Percentiles rank a stretch among this genome's conserved stretches.
phyloP scores from a whole-genome alignment of 495 filamentous ascomycete species.

The Tuber melanosporum region DNA sequence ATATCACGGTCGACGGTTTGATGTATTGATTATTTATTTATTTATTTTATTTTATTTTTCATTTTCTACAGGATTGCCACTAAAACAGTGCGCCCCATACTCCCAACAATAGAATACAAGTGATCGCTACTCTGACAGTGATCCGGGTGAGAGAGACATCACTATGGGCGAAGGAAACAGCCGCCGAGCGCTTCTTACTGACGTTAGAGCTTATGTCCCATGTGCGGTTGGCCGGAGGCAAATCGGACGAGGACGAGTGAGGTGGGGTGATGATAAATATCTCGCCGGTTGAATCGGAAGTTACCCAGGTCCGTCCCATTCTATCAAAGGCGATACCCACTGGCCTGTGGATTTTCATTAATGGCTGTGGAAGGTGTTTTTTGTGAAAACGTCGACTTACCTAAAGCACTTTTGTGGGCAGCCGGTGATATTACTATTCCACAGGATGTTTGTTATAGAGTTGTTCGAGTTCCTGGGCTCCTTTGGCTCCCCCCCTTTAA shows the following conservation, averaged over 20 bases:
- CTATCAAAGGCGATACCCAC: slow-evolving; percentile 45
- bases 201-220: not conserved
- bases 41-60: too few relatives aligned
- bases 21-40: not conserved
- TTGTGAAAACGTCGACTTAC: not conserved
- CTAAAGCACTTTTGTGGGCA: slow-evolving; percentile 53
- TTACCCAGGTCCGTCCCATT: slow-evolving; percentile 44
- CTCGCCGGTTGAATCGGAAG: slow-evolving; percentile 44
- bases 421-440: slow-evolving; percentile 45
- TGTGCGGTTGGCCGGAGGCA: not conserved
- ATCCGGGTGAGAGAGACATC: not conserved
- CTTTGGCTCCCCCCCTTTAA: slow-evolving; percentile 46
- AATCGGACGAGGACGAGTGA: not conserved
- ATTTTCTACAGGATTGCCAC: not conserved
- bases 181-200: not conserved
- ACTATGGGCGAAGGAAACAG: not conserved
- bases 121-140: not conserved
- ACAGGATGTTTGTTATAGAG: slow-evolving; percentile 49
- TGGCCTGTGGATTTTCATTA: slow-evolving; percentile 28
- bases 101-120: not conserved
- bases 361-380: not conserved
- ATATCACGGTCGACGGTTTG: not conserved
- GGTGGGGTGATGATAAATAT: slow-evolving; percentile 42
- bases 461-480: slow-evolving; percentile 44
- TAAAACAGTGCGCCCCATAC: not conserved